Evolutionary conservation across 2,329 filamentous ascomycete species (phyloP).

Genomic region (Ceratocystis eucalypticola): DNA sequence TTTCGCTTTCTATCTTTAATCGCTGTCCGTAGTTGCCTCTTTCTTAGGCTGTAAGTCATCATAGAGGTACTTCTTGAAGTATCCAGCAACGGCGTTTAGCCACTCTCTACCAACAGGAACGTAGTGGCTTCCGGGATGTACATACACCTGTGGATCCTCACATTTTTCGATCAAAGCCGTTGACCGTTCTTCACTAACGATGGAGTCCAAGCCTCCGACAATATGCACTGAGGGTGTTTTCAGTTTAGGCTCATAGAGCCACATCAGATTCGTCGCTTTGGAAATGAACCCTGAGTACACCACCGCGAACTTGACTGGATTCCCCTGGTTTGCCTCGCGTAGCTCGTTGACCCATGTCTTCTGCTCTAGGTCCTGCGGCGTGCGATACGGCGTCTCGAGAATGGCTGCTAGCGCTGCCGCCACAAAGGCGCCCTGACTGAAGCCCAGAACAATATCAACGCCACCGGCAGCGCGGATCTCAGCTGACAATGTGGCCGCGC

Average conservation of each 20-base stretch:
- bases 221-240: constrained; percentile 68
- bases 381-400: constrained; percentile 41
- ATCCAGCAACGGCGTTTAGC: constrained; percentile 60
- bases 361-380: constrained; percentile 23
- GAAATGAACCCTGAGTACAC: constrained; percentile 67
- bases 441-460: constrained; percentile 68
- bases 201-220: constrained; percentile 69
- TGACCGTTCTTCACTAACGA: constrained; percentile 68
- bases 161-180: constrained; percentile 53
- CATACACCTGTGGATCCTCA: constrained; percentile 39
- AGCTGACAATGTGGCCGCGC: constrained; percentile 48
- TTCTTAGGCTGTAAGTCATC: constrained; percentile 19
- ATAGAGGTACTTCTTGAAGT: constrained; percentile 39
- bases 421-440: constrained; percentile 64
- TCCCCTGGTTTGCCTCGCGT: constrained; percentile 36
- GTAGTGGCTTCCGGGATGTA: constrained; percentile 83
- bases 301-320: constrained; percentile 54
- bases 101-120: constrained; percentile 73
- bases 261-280: constrained; percentile 45
- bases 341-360: constrained; percentile 33
- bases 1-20: background rate
- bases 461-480: constrained; percentile 50
- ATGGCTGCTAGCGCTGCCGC: constrained; percentile 60
- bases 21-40: constrained; percentile 1
- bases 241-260: constrained; percentile 58